phyloP scores from a whole-genome alignment of 2,329 filamentous ascomycete species.

The Basipetospora chlamydospora region DNA sequence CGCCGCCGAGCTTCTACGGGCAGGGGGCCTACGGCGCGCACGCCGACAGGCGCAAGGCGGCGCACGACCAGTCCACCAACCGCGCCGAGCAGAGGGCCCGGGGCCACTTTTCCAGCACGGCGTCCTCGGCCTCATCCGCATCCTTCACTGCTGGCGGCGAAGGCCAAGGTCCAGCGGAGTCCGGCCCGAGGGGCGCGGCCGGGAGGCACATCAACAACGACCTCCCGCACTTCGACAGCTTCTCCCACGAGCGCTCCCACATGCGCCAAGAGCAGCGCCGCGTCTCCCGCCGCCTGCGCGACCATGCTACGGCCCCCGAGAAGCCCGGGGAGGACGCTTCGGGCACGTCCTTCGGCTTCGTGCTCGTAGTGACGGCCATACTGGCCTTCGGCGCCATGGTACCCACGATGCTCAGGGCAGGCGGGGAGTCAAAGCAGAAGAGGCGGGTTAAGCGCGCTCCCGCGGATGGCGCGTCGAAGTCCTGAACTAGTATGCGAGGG shows the following conservation, averaged over 20 bases:
- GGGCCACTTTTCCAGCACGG: too few species aligned
- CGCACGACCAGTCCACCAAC: constrained; percentile 24
- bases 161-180: too few species aligned
- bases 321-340: background rate
- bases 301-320: background rate
- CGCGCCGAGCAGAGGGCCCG: constrained; percentile 8
- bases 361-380: constrained; percentile 5
- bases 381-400: constrained; percentile 1
- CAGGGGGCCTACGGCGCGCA: constrained; percentile 64
- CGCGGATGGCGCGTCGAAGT: background rate
- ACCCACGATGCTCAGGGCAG: too few species aligned
- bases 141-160: too few species aligned
- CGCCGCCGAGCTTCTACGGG: constrained; percentile 79
- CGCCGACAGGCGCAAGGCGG: constrained; percentile 39
- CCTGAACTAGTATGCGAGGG: too few species aligned
- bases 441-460: background rate
- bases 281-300: constrained; percentile 6
- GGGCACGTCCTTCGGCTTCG: constrained; percentile 1
- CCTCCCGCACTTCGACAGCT: constrained; percentile 61
- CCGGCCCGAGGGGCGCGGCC: too few species aligned
- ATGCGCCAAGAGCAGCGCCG: constrained; percentile 40
- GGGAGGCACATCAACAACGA: too few species aligned
- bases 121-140: too few species aligned
- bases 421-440: background rate
- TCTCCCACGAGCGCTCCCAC: constrained; percentile 61